phyloP scores from a whole-genome alignment of 164 flowering plant genomes.

The Liquidambar formosana region DNA sequence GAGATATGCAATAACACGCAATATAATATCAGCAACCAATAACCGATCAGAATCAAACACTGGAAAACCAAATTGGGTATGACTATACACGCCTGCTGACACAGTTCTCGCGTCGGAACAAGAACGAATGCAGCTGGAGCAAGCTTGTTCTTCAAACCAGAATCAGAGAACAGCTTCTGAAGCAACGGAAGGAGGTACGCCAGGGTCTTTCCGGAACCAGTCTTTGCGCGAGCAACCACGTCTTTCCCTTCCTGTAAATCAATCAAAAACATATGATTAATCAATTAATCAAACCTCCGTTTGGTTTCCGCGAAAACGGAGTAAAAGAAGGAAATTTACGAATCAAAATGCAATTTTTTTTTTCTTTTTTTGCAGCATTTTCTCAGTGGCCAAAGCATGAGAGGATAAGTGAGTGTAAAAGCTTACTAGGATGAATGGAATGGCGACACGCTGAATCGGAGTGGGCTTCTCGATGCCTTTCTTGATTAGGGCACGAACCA shows the following conservation, averaged over 20 bases:
- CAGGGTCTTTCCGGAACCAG: slow-evolving; percentile 96
- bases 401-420: too few relatives aligned
- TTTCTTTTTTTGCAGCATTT: not conserved
- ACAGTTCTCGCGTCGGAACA: slow-evolving; percentile 86
- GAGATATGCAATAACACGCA: not conserved
- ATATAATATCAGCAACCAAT: not conserved
- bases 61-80: not conserved
- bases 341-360: not conserved
- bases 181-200: slow-evolving; percentile 92
- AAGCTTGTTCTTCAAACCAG: slow-evolving; percentile 33
- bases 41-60: not conserved
- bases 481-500: slow-evolving; percentile 70
- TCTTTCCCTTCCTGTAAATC: slow-evolving; percentile 80
- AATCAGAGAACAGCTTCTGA: slow-evolving; percentile 70
- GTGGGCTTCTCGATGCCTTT: slow-evolving; percentile 73
- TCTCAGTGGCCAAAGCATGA: not conserved
- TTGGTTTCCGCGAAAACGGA: too few relatives aligned
- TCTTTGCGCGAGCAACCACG: slow-evolving; percentile 89
- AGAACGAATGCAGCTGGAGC: slow-evolving; percentile 74
- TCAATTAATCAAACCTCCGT: not conserved
- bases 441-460: slow-evolving; percentile 72
- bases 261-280: not conserved
- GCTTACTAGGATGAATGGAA: slow-evolving; percentile 76
- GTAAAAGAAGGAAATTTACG: too few relatives aligned
- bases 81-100: slow-evolving; percentile 60